These are phyloP conservation scores for Neofusicoccum ribis DNA, from an alignment of 2,329 filamentous ascomycete genomes.

Conservation along the genomic window DNA sequence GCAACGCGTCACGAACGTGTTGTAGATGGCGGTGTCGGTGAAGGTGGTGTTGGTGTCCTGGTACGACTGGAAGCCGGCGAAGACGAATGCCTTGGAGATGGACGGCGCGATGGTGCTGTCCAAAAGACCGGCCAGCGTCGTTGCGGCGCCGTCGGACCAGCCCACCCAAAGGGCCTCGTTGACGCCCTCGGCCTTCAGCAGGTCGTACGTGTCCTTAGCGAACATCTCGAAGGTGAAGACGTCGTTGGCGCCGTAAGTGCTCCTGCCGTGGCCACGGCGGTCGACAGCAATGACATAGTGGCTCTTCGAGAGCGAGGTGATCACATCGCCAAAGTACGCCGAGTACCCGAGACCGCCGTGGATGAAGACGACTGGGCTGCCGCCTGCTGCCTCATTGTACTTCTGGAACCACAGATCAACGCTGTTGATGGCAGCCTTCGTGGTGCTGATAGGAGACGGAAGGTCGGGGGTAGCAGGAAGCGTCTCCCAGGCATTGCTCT, in stretches of 20 bases:
- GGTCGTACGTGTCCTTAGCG: slow-evolving; percentile 37
- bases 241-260: slow-evolving; percentile 38
- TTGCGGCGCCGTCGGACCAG: slow-evolving; percentile 46
- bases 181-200: slow-evolving; percentile 35
- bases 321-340: slow-evolving; percentile 44
- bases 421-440: slow-evolving; percentile 36
- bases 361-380: slow-evolving; percentile 41
- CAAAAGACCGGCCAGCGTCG: slow-evolving; percentile 40
- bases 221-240: slow-evolving; percentile 44
- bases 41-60: slow-evolving; percentile 41
- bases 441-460: slow-evolving; percentile 36
- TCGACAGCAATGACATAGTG: slow-evolving; percentile 45
- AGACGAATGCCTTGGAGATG: slow-evolving; percentile 45
- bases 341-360: slow-evolving; percentile 47
- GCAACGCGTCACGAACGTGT: slow-evolving; percentile 38
- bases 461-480: slow-evolving; percentile 43
- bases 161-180: slow-evolving; percentile 39
- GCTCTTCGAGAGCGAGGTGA: slow-evolving; percentile 32
- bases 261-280: slow-evolving; percentile 45
- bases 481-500: slow-evolving; percentile 23
- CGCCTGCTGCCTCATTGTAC: slow-evolving; percentile 40
- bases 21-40: slow-evolving; percentile 34
- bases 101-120: slow-evolving; percentile 31
- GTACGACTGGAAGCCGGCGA: slow-evolving; percentile 36
- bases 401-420: slow-evolving; percentile 46